Base-by-base conservation (phyloP, 1,284 basidiomycete genomes). In the Marasmius oreades region DNA sequence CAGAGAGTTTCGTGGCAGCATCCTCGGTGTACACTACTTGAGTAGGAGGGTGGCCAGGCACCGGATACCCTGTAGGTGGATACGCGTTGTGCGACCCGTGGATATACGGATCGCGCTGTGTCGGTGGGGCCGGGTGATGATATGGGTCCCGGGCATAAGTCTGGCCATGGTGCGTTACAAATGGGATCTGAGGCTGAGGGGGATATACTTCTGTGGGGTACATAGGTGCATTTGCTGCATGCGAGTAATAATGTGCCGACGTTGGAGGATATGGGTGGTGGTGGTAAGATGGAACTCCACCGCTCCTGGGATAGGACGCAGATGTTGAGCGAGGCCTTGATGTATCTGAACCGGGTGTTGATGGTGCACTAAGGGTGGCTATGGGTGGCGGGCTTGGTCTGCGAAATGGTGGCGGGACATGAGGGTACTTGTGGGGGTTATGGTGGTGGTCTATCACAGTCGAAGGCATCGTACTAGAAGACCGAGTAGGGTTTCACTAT, bases 1-100 rank as follows among this genome's bases (percentile, higher is more conserved):
- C 81, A 62, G 76, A 80, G 56, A 84, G 70, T 70, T 84, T 84
- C 4, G 80, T 82, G 5, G 79, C 73, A 1, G 83, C 83, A 57
- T 84, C 83, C 68, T 84, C 80, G 0, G 82, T 85, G 68, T 80
- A 78, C 23, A 73, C 69, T 56, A 81, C 42, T 42, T 34, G 16
- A n/a, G 16, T 34, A 12, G 39, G 22, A 36, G 28, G 48, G 23
- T 52, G 52, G 7, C 34, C 54, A 5, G 47, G 47, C 20, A 50
- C 5, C 11, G 47, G 24, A 7, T 50, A 50, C 2, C 42, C 42
- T 12, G 51, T 33, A 37, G 43, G 34, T 16, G 33, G 43, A 26
- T 59, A 52, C n/a, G 54, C 36, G 44, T 20, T 24, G n/a, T 50
- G 39, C 7, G 39, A 16, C 14, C 39, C 39, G n/a, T 42, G 39